Percentiles rank a stretch among this genome's conserved stretches.
Conservation (phyloP, 1,284 basidiomycete genomes). For the Porodaedalea pini region DNA sequence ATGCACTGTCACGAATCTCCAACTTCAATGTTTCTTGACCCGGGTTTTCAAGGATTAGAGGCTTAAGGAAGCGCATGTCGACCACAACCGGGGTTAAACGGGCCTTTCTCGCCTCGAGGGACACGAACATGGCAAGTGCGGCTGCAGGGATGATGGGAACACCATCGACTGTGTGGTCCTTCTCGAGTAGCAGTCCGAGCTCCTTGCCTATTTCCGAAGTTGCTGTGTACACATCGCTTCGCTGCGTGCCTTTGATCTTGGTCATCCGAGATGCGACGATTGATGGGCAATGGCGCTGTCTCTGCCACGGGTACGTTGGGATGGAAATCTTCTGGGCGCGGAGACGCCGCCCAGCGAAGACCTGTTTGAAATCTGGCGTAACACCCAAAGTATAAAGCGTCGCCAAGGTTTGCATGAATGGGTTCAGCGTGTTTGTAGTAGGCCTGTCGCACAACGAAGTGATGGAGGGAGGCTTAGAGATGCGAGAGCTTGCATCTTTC, state of each 20-base stretch:
- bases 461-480: slow-evolving; percentile 25
- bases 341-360: slow-evolving; percentile 27
- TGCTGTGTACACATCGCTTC: not conserved
- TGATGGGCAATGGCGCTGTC: slow-evolving; percentile 33
- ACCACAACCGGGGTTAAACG: not conserved
- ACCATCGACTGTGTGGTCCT: slow-evolving; percentile 34
- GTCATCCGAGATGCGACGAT: slow-evolving; percentile 26
- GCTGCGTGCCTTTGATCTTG: not conserved
- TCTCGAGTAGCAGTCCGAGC: slow-evolving; percentile 14
- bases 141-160: slow-evolving; percentile 35
- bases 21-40: slow-evolving; percentile 6
- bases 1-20: slow-evolving; percentile 1
- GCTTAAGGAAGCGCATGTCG: slow-evolving; percentile 12
- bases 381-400: slow-evolving; percentile 30
- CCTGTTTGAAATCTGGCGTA: slow-evolving; percentile 27
- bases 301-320: slow-evolving; percentile 37
- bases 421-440: slow-evolving; percentile 32
- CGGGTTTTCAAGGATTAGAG: slow-evolving; percentile 6
- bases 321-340: slow-evolving; percentile 28
- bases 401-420: slow-evolving; percentile 31
- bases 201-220: slow-evolving; percentile 17
- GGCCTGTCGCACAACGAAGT: slow-evolving; percentile 29
- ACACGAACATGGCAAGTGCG: slow-evolving; percentile 33
- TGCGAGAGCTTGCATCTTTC: slow-evolving; percentile 27
- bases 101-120: slow-evolving; percentile 19